Evolutionary conservation across 306 rosid species (phyloP), one percentile per base, ranked within the genome.

Genomic region (Begonia peltatifolia): DNA sequence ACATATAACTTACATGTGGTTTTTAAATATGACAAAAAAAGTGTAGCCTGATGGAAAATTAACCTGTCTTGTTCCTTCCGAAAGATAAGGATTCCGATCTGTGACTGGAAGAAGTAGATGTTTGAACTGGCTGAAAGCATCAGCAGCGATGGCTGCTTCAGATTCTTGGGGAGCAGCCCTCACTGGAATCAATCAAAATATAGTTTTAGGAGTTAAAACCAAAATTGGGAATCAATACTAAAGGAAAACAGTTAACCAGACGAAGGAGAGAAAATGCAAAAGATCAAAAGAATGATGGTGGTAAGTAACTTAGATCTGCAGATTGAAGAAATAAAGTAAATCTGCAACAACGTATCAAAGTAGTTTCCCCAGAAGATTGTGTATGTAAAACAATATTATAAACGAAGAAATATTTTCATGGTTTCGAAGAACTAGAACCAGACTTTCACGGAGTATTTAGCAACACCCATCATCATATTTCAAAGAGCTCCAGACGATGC

Each of bases 61-160:
- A 47, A 87, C 96, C 78, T 79, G 94, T 73, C 70, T 81, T 4
- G 94, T 76, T 50, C 96, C 87, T 57, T 84, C 96, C 0, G 96
- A 79, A 41, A 87, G 94, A 66, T 71, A 81, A 14, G 94, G 94
- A 61, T 77, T 87, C 59, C 94, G 71, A 70, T 87, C 94, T 0
- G 92, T 81, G 58, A 87, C 75, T 47, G 96, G 96, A 63, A 87
- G 72, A 59, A 87, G 94, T 44, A 87, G 55, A 64, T 84, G 94
- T 79, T 81, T 84, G 82, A 87, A 84, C 5, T 76, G 66, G 5
- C 79, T 75, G 50, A 79, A 79, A 44, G 86, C 81, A 66, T 82
- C 94, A 4, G 55, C 61, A 14, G 71, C 79, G 18, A 71, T 56
- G 59, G 67, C 75, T 5, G 66, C 70, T 66, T 77, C 85, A 42